Base-by-base conservation (phyloP, 2,329 filamentous ascomycete genomes). In the Colletotrichum spaethianum region DNA sequence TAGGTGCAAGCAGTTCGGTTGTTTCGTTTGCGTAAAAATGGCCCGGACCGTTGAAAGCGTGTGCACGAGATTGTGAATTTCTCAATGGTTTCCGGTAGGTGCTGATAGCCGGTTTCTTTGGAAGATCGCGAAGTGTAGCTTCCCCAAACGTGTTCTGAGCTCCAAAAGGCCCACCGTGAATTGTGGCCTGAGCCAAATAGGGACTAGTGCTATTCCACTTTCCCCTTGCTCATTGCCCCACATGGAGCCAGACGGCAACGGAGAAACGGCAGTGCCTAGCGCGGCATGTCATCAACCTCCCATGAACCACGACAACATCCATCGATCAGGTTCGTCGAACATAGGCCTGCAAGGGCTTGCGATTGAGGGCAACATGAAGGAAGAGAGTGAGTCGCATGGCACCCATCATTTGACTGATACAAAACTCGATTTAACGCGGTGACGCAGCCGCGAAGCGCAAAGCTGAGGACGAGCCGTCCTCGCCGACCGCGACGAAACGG, bases 401-500 rank as follows among this genome's bases (percentile, higher is more conserved):
- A 1, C 3, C 7, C 16, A 16, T 9, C 3, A 16, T 23, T 16
- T 2, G 3, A 2, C 7, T 7, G 11, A 1, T 12, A 3, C n/a
- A 4, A 26, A 0, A 4, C 8, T 40, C 38, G 40, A 6, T 7
- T 67, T 70, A 53, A 71, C 48, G 23, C 56, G 67, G 56, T 42
- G n/a, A 16, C 8, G 5, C 40, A 73, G 70, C 57, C 77, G 86
- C 83, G 50, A 95, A 95, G 86, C 92, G 93, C 81, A 95, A 95
- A 83, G 93, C 93, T 4, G 86, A 85, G 61, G 90, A 93, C 75
- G 91, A 93, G 74, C 88, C 90, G 56, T 84, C 87, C 67, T 91
- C 90, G 63, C 87, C 89, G 26, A 87, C 87, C 60, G 88, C 90
- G 61, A 82, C 86, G 23, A 95, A 95, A 82, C 89, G 93, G 76